Conservation (phyloP, 169 alveolate genomes). For the Babesia divergens region DNA sequence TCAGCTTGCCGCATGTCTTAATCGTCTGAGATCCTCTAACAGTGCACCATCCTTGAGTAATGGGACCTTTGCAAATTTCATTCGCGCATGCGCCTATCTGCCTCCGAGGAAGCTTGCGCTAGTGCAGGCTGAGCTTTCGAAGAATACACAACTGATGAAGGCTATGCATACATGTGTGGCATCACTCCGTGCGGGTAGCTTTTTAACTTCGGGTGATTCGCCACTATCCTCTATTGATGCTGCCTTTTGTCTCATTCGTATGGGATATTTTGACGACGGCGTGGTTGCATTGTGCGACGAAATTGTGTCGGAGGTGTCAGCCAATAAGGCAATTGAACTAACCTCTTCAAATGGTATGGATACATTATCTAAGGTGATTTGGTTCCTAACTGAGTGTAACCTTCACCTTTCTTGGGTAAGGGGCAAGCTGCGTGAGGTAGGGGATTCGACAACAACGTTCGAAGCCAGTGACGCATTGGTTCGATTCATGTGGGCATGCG, state of each 20-base stretch:
- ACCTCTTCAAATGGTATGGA: not conserved
- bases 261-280: slow-evolving; percentile 50
- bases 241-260: not conserved
- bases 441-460: not conserved
- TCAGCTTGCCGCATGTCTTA: slow-evolving; percentile 38
- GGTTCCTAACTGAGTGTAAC: slow-evolving; percentile 41
- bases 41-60: not conserved
- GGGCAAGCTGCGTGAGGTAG: not conserved
- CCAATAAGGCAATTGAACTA: not conserved
- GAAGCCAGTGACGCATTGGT: slow-evolving; percentile 17
- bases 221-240: not conserved
- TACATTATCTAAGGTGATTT: slow-evolving; percentile 23
- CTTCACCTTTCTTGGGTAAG: slow-evolving; percentile 39
- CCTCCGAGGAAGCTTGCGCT: slow-evolving; percentile 23
- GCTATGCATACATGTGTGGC: slow-evolving; percentile 40
- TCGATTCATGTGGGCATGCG: slow-evolving; percentile 57
- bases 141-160: slow-evolving; percentile 34
- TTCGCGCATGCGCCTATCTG: slow-evolving; percentile 12
- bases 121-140: slow-evolving; percentile 32
- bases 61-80: slow-evolving; percentile 16
- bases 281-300: slow-evolving; percentile 42
- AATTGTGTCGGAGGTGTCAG: not conserved
- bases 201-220: not conserved
- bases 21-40: slow-evolving; percentile 8
- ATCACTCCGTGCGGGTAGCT: not conserved